Base-by-base conservation (phyloP, 2,329 filamentous ascomycete genomes). In the Meredithiella fracta region DNA sequence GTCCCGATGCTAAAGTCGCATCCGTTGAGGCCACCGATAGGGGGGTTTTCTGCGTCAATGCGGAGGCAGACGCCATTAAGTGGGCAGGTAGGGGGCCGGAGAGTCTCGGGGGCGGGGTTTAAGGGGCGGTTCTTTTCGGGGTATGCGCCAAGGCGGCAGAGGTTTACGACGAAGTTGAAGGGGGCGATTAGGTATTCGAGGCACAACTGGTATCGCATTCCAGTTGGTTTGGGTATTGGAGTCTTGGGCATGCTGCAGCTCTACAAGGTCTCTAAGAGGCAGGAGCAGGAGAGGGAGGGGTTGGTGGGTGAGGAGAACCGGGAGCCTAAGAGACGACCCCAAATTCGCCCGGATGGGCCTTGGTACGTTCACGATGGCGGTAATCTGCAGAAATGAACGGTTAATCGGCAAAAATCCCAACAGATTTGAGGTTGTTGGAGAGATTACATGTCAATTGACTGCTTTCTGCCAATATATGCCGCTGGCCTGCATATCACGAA, bases 201-300 rank as follows among this genome's bases (percentile, higher is more conserved):
- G 20, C 53, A 54, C 60, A 80, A 86, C 72, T 96, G 90, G 90
- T 87, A 89, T 68, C 86, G 86, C 50, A 94, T 96, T 62, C 90
- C 90, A 22, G 79, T 95, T 56, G 86, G 84, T 25, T 74, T 95
- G 22, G 90, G 90, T 59, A 82, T 95, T 63, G 86, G 79, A 57
- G 89, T 94, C 64, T 74, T 96, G 7, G 90, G 88, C 23, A 73
- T 86, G 53, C 76, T 90, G 53, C 89, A 95, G 63, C 82, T 94
- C 66, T 92, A 91, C 68, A 86, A 86, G 66, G 79, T 86, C 56
- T 80, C 73, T 14, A 65, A 67, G 75, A 78, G 61, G 74, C 71
- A 63, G 66, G 25, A 59, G 22, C 50, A 53, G 8, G 59, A 61
- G 44, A 52, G 47, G 1, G 54, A 59, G n/a, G 60, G 60, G 40